Conservation (phyloP, 2,329 filamentous ascomycete genomes). For the Xenoacremonium recifei region DNA sequence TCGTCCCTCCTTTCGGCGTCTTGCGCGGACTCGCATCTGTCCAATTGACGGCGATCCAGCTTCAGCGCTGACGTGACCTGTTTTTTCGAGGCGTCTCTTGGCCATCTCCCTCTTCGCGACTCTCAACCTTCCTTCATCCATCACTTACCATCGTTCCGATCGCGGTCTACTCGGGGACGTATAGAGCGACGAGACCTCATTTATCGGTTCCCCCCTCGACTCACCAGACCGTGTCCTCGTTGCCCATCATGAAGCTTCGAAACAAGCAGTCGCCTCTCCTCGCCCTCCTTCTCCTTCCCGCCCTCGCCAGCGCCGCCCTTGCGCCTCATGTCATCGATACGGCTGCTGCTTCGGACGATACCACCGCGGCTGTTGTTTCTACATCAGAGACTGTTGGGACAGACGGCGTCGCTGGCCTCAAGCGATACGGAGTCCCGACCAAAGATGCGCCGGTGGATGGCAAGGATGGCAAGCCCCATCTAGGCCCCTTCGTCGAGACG, state of each 20-base stretch:
- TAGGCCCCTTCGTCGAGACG: conserved; percentile 73
- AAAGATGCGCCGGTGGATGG: conserved; percentile 90
- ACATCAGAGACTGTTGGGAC: conserved; percentile 26
- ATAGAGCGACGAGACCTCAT: no score
- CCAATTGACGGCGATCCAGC: neutral
- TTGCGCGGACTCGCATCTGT: no score
- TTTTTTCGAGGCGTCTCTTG: neutral
- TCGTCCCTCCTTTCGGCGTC: neutral
- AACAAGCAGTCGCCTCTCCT: conserved; percentile 53
- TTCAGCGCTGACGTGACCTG: no score
- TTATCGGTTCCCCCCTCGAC: no score
- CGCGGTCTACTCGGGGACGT: no score
- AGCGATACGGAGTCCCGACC: conserved; percentile 41
- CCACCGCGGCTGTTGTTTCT: conserved; percentile 24
- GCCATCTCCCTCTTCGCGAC: no score
- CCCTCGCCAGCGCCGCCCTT: conserved; percentile 47
- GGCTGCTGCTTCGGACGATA: conserved; percentile 16
- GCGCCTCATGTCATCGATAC: conserved; percentile 28
- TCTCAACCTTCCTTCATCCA: no score
- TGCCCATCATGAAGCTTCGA: conserved; percentile 57
- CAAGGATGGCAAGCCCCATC: conserved; percentile 89
- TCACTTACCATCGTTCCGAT: no score
- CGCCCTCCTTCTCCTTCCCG: conserved; percentile 60
- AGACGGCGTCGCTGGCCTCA: conserved; percentile 26
- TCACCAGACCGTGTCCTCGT: no score